These are phyloP conservation scores for Boletus rufocinnamomeus DNA, from an alignment of 768 basidiomycete species.

Conservation along the genomic window DNA sequence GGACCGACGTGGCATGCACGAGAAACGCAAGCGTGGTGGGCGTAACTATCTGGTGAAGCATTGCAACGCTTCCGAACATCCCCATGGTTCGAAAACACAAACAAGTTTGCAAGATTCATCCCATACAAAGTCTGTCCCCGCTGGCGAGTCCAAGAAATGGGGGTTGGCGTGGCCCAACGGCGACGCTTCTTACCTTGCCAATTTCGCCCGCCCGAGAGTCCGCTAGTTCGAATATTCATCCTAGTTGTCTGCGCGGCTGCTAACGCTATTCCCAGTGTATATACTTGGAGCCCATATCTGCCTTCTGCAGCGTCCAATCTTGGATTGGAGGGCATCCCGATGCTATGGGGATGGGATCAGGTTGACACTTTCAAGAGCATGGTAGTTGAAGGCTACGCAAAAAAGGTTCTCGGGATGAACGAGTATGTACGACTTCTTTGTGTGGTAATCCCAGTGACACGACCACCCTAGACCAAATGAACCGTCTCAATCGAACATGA, in stretches of 20 bases:
- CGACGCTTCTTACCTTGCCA: conserved; percentile 47
- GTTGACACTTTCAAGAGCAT: conserved; percentile 46
- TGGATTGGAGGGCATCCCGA: conserved; percentile 61
- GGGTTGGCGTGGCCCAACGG: conserved; percentile 72
- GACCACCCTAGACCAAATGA: conserved; percentile 62
- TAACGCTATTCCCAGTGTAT: conserved; percentile 40
- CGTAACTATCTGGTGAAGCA: conserved; percentile 17
- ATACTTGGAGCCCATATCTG: conserved; percentile 66
- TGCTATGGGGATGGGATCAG: conserved; percentile 71
- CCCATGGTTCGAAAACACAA: conserved; percentile 8
- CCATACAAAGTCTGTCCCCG: not conserved
- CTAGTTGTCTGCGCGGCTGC: not conserved
- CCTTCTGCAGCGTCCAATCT: conserved; percentile 43
- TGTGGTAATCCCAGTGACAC: not conserved
- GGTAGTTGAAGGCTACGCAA: conserved; percentile 55
- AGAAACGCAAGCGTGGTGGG: conserved; percentile 20
- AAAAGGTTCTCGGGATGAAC: conserved; percentile 67
- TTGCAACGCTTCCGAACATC: conserved; percentile 16
- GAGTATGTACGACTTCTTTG: conserved; percentile 53
- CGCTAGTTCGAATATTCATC: conserved; percentile 39
- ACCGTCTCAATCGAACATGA: conserved; percentile 62
- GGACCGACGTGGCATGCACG: conserved; percentile 5
- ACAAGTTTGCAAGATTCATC: not conserved
- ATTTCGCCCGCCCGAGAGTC: conserved; percentile 50
- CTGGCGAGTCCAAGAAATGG: conserved; percentile 43